phyloP scores from a whole-genome alignment of 257 asterid genomes.

The Salvia rosmarinus region DNA sequence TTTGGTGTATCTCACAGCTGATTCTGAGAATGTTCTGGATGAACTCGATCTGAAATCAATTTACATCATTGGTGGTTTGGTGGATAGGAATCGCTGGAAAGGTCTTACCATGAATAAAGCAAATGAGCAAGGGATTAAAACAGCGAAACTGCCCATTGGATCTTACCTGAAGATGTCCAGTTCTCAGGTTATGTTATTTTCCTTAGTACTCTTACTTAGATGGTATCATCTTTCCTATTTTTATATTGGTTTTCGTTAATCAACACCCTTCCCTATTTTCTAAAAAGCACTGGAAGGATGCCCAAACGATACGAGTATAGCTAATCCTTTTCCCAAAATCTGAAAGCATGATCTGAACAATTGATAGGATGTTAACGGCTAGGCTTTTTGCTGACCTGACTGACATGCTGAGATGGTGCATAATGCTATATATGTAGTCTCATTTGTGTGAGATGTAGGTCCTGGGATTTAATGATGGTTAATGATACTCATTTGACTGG shows the following conservation, averaged over 20 bases:
- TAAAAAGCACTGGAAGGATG: not conserved
- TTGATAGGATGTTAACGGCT: not conserved
- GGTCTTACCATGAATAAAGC: constrained; percentile 94
- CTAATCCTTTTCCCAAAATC: not conserved
- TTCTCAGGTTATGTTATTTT: constrained; percentile 69
- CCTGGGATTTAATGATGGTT: not conserved
- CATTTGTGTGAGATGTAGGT: constrained; percentile 1
- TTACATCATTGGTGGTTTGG: constrained; percentile 94
- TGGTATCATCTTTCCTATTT: not conserved
- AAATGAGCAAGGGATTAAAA: constrained; percentile 81
- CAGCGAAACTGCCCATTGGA: constrained; percentile 95
- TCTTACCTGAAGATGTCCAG: constrained; percentile 87
- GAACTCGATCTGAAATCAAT: constrained; percentile 80
- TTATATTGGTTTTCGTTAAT: not conserved
- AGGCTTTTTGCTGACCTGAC: not conserved
- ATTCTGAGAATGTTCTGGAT: constrained; percentile 71
- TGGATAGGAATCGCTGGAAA: constrained; percentile 96
- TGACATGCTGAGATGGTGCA: not conserved
- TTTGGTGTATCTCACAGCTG: constrained; percentile 93
- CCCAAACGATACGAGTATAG: not conserved
- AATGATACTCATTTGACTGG: not conserved
- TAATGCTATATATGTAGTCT: constrained; percentile 1
- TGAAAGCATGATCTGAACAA: constrained; percentile 11
- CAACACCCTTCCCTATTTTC: not conserved
- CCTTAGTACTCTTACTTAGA: not conserved